Base-by-base conservation (phyloP, 2,329 filamentous ascomycete species). In the Tetracladium maxilliforme region DNA sequence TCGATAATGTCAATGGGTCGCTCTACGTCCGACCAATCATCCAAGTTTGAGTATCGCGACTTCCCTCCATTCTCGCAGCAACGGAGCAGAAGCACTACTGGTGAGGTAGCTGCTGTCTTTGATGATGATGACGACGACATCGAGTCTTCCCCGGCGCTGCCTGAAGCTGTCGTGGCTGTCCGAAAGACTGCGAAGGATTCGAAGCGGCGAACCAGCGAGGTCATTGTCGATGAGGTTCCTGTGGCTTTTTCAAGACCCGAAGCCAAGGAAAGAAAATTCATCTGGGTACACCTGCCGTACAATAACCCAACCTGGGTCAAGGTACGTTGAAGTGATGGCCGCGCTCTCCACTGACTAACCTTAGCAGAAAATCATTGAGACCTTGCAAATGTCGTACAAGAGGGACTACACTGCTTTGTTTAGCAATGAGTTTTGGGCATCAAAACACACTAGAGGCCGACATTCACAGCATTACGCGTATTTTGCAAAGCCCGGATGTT, bases 301-400 rank as follows among this genome's bases (percentile, higher is more conserved):
- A 70, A 63, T 7, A 69, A 70, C 25, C 62, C 65, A 0, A 52
- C 58, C 0, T 70, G 65, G 65, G 64, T 69, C 3, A 65, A 63
- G 49, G 63, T 64, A 38, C 31, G 46, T 26, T n/a, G n/a, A n/a
- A n/a, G n/a, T n/a, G n/a, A n/a, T n/a, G n/a, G n/a, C n/a, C n/a
- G n/a, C n/a, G n/a, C n/a, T n/a, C n/a, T n/a, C n/a, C n/a, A n/a
- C n/a, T n/a, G n/a, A n/a, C n/a, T n/a, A n/a, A 4, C 10, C 28
- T 18, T 5, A 31, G 24, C 16, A 30, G 22, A 27, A 33, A 6
- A 27, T 42, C 3, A 33, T 38, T 10, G 35, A 45, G 6, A 27
- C 38, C 14, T 28, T 32, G 6, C 32, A 39, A 7, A 32, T 35
- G 4, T 36, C 37, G 11, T 24, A 33, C 35, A 37, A 38, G 14